Percentiles rank a stretch among this genome's conserved stretches.
phyloP scores from a whole-genome alignment of 164 flowering plant species.

The Piper betle region DNA sequence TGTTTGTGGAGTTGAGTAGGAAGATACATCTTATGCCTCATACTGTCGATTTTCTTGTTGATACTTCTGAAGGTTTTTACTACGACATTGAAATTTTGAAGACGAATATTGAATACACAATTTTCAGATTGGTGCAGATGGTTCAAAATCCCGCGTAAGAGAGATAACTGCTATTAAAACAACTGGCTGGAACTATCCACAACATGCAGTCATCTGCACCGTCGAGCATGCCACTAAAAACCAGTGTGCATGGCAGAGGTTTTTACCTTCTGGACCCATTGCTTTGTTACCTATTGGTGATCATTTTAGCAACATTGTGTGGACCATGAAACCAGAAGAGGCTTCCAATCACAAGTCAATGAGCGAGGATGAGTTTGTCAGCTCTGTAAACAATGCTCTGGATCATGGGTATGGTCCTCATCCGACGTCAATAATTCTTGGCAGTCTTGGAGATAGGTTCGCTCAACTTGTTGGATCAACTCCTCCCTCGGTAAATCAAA shows the following conservation, averaged over 20 bases:
- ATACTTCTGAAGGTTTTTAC: neutral
- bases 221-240: conserved; percentile 71
- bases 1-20: neutral
- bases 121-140: conserved; percentile 93
- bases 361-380: conserved; percentile 60
- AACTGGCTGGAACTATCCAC: conserved; percentile 86
- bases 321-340: conserved; percentile 89
- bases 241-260: conserved; percentile 90
- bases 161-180: conserved; percentile 74
- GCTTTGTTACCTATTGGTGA: conserved; percentile 94
- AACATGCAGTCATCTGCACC: conserved; percentile 86
- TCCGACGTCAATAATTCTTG: conserved; percentile 38
- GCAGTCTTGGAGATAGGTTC: conserved; percentile 18
- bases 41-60: neutral
- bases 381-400: conserved; percentile 63
- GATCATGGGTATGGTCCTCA: conserved; percentile 84
- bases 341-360: conserved; percentile 42
- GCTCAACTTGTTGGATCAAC: conserved; percentile 33
- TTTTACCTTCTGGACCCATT: conserved; percentile 85
- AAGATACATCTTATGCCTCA: neutral
- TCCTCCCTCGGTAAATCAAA: conserved; percentile 29
- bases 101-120: neutral
- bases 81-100: neutral
- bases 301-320: conserved; percentile 85
- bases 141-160: conserved; percentile 79